A percentile compares a stretch with the other conserved stretches of the same genome.
These are phyloP conservation scores for Crithidia thermophila DNA, from an alignment of 208 protist genomes.

Conservation along the genomic window DNA sequence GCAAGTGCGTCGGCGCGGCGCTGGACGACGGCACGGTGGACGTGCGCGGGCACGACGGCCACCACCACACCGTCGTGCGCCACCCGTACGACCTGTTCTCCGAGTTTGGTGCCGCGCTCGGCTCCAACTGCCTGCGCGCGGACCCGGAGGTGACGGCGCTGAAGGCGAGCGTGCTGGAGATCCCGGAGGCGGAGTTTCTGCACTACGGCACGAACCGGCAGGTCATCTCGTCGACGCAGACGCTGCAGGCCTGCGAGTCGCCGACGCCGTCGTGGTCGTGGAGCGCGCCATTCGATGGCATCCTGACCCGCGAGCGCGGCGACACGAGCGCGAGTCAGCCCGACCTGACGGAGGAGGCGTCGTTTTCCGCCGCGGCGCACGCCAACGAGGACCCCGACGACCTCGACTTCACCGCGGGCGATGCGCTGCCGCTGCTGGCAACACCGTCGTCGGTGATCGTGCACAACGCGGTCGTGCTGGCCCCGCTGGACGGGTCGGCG, in stretches of 20 bases:
- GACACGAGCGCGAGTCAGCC: not conserved
- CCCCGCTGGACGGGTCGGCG: constrained; percentile 20
- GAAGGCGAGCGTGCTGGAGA: constrained; percentile 39
- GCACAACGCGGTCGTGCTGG: constrained; percentile 29
- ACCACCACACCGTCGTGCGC: constrained; percentile 13
- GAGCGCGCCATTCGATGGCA: constrained; percentile 25
- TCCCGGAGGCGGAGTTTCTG: constrained; percentile 38
- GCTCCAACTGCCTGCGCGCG: constrained; percentile 9
- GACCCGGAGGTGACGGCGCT: constrained; percentile 19
- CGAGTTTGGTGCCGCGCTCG: constrained; percentile 44
- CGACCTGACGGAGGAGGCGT: not conserved
- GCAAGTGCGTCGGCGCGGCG: constrained; percentile 17
- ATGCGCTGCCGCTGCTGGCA: constrained; percentile 35
- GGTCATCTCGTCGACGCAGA: constrained; percentile 36
- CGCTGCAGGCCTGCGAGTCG: constrained; percentile 30
- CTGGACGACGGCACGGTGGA: not conserved
- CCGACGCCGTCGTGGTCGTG: constrained; percentile 28
- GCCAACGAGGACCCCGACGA: not conserved
- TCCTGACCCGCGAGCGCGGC: constrained; percentile 17
- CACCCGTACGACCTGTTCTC: constrained; percentile 46
- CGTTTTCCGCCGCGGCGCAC: not conserved
- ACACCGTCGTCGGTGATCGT: constrained; percentile 30
- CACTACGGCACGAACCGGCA: constrained; percentile 49
- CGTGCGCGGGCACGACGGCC: not conserved
- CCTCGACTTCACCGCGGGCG: constrained; percentile 21